Base-by-base conservation (phyloP, 192 early-diverging fungal species). In the Diversispora epigaea region DNA sequence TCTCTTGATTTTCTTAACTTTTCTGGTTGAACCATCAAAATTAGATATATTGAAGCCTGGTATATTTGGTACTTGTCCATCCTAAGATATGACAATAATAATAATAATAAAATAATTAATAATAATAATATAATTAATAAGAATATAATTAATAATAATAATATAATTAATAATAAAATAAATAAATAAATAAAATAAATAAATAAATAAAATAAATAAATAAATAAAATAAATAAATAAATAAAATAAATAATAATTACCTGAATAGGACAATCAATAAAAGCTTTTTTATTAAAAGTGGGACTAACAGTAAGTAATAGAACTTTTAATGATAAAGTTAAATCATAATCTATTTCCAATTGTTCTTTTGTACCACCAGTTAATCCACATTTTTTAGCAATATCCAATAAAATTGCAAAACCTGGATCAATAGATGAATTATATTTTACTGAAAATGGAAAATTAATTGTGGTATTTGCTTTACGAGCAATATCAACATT, bases 261-360 rank as follows among this genome's bases (percentile, higher is more conserved):
- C 71, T 73, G 10, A 57, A 73, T 60, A 45, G 71, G 71, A 47
- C 71, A 73, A 61, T 73, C 58, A 61, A 73, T 61, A 11, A 47
- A 46, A 14, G 40, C 58, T 15, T 22, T 46, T 45, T 32, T 58
- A 21, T 61, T 46, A 10, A 62, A 61, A 62, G 57, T 83, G 49
- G 79, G 79, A 10, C 76, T 79, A 45, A 88, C 80, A 50, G 77
- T 41, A 71, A 88, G 83, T 4, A 75, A 77, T 62, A 81, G 60
- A 44, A 88, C 76, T 68, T 78, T 78, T n/a, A 88, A 65, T 15
- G 81, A 85, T 15, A 85, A 75, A 14, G 74, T 80, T 22, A 88
- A 77, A 45, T 79, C 78, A 45, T 86, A 86, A 56, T 84, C 77
- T 50, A 88, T 77, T 5, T 64, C 61, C 44, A 88, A 73, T 0